Evolutionary conservation across 2,329 filamentous ascomycete genomes (phyloP).

Genomic region (Diplodia corticola): DNA sequence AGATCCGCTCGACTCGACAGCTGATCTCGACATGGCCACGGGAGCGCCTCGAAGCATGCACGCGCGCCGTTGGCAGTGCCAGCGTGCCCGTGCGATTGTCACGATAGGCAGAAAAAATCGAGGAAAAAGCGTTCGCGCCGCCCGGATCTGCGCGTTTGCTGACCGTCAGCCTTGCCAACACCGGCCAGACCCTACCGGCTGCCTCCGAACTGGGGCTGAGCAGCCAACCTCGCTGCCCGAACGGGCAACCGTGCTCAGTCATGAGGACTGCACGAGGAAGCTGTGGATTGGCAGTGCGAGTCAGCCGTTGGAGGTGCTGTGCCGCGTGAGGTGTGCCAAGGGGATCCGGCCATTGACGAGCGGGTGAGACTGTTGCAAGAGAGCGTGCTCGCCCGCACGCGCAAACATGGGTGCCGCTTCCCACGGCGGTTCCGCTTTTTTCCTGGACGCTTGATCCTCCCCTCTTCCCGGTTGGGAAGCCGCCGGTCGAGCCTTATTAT

Average conservation of each 20-base stretch:
- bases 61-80: not conserved
- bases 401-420: slow-evolving; percentile 2
- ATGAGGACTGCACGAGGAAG: not conserved
- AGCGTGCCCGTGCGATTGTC: not conserved
- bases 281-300: not conserved
- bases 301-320: not conserved
- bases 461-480: slow-evolving; percentile 2
- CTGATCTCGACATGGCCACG: not conserved
- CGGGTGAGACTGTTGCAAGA: not conserved
- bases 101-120: not conserved
- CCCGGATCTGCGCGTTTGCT: not conserved
- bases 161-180: not conserved
- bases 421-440: slow-evolving; percentile 6
- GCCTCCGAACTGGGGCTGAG: not conserved
- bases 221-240: slow-evolving; percentile 5
- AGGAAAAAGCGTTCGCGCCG: not conserved
- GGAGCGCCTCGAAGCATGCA: not conserved
- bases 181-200: not conserved
- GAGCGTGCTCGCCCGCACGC: not conserved
- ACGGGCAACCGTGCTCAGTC: slow-evolving; percentile 15
- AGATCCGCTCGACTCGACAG: slow-evolving; percentile 6
- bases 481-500: not conserved
- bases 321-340: slow-evolving; percentile 3
- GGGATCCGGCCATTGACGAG: not conserved
- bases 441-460: not conserved